phyloP scores from a whole-genome alignment of 176 grass and related monocot species.

The Lolium perenne region DNA sequence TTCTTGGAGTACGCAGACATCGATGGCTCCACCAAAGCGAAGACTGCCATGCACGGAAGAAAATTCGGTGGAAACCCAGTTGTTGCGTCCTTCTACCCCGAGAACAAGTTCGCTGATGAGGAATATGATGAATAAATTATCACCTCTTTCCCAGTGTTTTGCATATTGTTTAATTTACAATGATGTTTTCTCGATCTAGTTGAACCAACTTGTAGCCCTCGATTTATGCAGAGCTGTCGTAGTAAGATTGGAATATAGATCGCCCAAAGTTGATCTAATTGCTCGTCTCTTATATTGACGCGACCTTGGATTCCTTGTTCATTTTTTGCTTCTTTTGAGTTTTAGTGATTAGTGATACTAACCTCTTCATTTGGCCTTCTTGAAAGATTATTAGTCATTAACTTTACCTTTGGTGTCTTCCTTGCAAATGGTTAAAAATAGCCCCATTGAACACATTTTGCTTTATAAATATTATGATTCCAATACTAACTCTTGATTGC shows the following conservation, averaged over 20 bases:
- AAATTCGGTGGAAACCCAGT: slow-evolving; percentile 90
- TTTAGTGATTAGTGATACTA: neutral
- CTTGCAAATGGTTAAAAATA: no score
- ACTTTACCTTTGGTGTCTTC: no score
- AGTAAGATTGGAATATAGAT: slow-evolving; percentile 25
- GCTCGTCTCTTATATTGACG: neutral
- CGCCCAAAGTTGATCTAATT: neutral
- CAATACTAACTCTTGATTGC: no score
- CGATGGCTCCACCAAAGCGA: slow-evolving; percentile 79
- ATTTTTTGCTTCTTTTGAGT: no score
- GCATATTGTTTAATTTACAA: slow-evolving; percentile 2
- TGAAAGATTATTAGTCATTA: neutral
- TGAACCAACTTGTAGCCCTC: neutral
- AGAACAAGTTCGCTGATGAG: slow-evolving; percentile 83
- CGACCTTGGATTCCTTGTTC: neutral
- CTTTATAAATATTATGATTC: no score
- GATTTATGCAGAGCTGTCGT: slow-evolving; percentile 14
- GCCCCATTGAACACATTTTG: no score
- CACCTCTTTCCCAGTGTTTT: neutral
- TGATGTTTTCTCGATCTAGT: neutral
- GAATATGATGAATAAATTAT: slow-evolving; percentile 74
- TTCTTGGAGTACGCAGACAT: slow-evolving; percentile 84
- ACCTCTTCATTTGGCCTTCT: neutral
- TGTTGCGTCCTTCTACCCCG: slow-evolving; percentile 79
- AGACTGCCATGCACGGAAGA: slow-evolving; percentile 75